Percentiles rank a stretch among this genome's conserved stretches.
phyloP scores from a whole-genome alignment of 306 rosid genomes.

The Oxytropis ochrocephala region DNA sequence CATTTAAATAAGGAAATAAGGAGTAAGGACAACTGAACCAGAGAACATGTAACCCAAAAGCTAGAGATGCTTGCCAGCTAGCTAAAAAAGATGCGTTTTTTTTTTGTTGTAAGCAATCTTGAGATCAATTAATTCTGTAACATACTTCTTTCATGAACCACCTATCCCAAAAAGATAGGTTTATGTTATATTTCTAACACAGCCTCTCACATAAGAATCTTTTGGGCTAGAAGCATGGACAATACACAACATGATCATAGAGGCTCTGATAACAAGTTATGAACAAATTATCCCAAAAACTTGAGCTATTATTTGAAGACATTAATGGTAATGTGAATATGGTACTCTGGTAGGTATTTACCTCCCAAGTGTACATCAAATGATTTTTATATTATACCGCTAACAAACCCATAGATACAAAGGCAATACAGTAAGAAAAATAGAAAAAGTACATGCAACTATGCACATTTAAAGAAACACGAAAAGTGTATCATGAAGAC shows the following conservation, averaged over 20 bases:
- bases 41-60: conserved; percentile 10
- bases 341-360: background rate
- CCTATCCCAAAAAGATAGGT: background rate
- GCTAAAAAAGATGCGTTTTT: background rate
- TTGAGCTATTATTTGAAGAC: background rate
- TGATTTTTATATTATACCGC: background rate
- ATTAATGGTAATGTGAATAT: background rate
- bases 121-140: conserved; percentile 7
- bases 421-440: background rate
- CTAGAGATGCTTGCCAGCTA: background rate
- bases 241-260: background rate
- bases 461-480: background rate
- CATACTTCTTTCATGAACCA: background rate
- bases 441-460: background rate
- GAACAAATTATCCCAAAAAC: background rate
- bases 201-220: background rate
- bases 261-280: background rate
- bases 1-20: background rate
- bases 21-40: background rate
- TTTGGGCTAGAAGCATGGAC: background rate
- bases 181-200: background rate
- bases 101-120: conserved; percentile 1
- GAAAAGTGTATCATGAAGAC: background rate
- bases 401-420: background rate
- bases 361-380: background rate